Conservation (phyloP, 805 yeast genomes). For the Blastobotrys americana region DNA sequence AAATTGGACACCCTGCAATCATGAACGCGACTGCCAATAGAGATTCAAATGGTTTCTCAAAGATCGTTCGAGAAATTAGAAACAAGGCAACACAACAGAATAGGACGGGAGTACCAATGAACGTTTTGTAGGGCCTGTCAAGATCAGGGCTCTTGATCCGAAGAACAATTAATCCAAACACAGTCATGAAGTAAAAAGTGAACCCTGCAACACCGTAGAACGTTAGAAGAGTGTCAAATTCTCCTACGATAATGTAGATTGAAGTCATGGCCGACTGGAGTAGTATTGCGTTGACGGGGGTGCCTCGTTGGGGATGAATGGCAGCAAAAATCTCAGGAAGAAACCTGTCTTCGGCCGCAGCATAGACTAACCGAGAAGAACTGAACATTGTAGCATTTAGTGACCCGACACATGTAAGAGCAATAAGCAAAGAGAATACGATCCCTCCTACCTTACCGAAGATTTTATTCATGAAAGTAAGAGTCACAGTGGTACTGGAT, state of each 20-base stretch:
- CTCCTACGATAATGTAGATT: conserved; percentile 32
- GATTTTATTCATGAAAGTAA: conserved; percentile 28
- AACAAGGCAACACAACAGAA: conserved; percentile 35
- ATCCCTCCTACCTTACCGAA: conserved; percentile 27
- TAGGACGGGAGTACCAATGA: conserved; percentile 31
- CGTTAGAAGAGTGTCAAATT: conserved; percentile 31
- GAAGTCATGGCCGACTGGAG: conserved; percentile 28
- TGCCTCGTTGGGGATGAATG: conserved; percentile 19
- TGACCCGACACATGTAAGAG: conserved; percentile 36
- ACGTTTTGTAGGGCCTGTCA: conserved; percentile 33
- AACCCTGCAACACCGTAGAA: conserved; percentile 34
- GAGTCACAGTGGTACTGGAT: conserved; percentile 31
- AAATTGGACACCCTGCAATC: conserved; percentile 28
- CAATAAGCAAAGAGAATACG: conserved; percentile 30
- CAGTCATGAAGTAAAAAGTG: conserved; percentile 30
- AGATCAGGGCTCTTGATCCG: conserved; percentile 31
- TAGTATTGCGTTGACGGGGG: conserved; percentile 32
- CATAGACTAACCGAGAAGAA: conserved; percentile 31
- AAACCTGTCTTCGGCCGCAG: conserved; percentile 31
- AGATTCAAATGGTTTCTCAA: conserved; percentile 30
- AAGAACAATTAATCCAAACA: conserved; percentile 32
- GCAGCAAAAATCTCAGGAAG: conserved; percentile 29
- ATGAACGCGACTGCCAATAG: conserved; percentile 26
- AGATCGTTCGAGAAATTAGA: conserved; percentile 28
- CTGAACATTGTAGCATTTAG: conserved; percentile 35